phyloP scores from a whole-genome alignment of 116 monocot genomes.

The Dioscorea cayenensis region DNA sequence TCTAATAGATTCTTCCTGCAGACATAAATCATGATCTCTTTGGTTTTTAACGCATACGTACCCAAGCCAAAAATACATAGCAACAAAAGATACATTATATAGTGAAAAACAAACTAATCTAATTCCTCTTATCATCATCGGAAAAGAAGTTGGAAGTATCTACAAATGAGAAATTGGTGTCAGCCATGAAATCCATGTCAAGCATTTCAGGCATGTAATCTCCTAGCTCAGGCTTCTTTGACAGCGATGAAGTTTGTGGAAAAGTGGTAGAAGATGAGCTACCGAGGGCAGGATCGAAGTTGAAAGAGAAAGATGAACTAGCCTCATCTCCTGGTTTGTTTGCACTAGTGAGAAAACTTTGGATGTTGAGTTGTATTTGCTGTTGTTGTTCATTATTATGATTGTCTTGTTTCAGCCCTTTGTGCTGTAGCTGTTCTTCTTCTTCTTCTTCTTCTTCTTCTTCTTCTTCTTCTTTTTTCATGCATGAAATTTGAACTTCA shows the following conservation, averaged over 20 bases:
- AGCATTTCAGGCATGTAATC: slow-evolving; percentile 10
- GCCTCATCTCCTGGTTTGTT: not conserved
- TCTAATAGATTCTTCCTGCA: too few relatives aligned
- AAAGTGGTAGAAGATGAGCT: slow-evolving; percentile 6
- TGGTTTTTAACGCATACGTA: too few relatives aligned
- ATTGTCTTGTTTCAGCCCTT: not conserved
- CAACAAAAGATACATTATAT: too few relatives aligned
- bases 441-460: too few relatives aligned
- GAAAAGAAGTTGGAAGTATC: not conserved
- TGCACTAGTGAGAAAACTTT: too few relatives aligned
- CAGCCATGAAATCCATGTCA: slow-evolving; percentile 19
- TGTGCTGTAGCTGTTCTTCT: too few relatives aligned
- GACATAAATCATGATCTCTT: too few relatives aligned
- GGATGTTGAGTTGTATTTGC: slow-evolving; percentile 9
- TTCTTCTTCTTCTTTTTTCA: too few relatives aligned
- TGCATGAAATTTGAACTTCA: not conserved
- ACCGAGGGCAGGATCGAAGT: slow-evolving; percentile 5
- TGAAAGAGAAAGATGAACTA: slow-evolving; percentile 40
- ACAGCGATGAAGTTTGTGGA: not conserved
- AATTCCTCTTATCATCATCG: too few relatives aligned
- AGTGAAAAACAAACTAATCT: too few relatives aligned
- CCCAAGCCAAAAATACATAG: too few relatives aligned
- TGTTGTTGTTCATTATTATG: not conserved
- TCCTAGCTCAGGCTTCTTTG: slow-evolving; percentile 9
- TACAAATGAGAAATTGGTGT: slow-evolving; percentile 4